phyloP scores from a whole-genome alignment of 1,284 basidiomycete genomes.

The Cryptococcus floricola region DNA sequence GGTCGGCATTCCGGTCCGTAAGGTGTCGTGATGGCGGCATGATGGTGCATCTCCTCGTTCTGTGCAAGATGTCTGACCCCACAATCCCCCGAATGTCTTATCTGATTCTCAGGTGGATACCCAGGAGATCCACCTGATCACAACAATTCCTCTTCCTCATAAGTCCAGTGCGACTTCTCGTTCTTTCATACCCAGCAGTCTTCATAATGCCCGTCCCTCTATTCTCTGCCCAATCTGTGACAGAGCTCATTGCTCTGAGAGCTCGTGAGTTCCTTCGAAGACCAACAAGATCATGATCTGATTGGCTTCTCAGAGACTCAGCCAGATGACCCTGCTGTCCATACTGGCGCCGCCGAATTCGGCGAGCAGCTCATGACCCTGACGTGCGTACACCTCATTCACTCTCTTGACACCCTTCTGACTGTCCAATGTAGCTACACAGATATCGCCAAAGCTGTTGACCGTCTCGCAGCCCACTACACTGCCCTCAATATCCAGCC shows the following conservation, averaged over 20 bases:
- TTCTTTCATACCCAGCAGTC: too few relatives aligned
- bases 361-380: constrained; percentile 41
- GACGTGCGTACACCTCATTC: constrained; percentile 24
- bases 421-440: constrained; percentile 31
- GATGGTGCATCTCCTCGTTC: too few relatives aligned
- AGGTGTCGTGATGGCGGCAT: too few relatives aligned
- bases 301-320: constrained; percentile 24
- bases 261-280: constrained; percentile 28
- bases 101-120: too few relatives aligned
- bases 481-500: constrained; percentile 26
- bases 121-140: too few relatives aligned
- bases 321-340: constrained; percentile 38
- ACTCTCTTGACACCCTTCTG: background rate
- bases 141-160: too few relatives aligned
- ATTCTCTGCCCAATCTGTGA: constrained; percentile 39
- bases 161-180: too few relatives aligned
- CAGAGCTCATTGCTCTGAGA: constrained; percentile 40
- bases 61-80: too few relatives aligned
- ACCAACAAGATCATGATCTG: background rate
- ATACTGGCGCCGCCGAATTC: constrained; percentile 46
- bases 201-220: constrained; percentile 32
- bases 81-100: too few relatives aligned
- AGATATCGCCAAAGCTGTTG: constrained; percentile 48
- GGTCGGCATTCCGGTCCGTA: too few relatives aligned
- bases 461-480: constrained; percentile 52